Conservation (phyloP, 1,284 basidiomycete genomes). For the Marasmius fiardii region DNA sequence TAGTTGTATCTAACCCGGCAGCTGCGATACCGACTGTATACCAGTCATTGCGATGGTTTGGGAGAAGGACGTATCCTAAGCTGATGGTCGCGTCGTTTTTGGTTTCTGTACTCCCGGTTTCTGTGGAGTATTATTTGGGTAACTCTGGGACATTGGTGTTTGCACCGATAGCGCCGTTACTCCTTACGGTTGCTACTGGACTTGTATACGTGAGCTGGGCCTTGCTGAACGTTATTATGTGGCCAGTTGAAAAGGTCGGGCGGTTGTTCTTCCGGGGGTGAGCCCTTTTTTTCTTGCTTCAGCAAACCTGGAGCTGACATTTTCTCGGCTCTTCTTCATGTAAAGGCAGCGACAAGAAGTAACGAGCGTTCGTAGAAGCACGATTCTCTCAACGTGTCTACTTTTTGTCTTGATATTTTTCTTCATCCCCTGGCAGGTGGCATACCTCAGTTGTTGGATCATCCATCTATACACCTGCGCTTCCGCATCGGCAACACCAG, state of each 20-base stretch:
- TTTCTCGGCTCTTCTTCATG: too few relatives aligned
- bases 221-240: conserved; percentile 41
- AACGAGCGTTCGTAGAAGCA: conserved; percentile 36
- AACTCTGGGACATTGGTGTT: conserved; percentile 49
- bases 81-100: conserved; percentile 41
- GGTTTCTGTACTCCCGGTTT: conserved; percentile 55
- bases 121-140: conserved; percentile 53
- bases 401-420: conserved; percentile 69
- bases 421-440: conserved; percentile 87
- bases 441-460: conserved; percentile 78
- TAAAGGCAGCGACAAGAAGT: conserved; percentile 27
- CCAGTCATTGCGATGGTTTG: conserved; percentile 45
- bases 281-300: conserved; percentile 12
- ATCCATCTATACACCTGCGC: conserved; percentile 71
- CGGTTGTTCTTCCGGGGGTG: conserved; percentile 38
- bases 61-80: conserved; percentile 33
- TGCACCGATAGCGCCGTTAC: conserved; percentile 47
- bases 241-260: conserved; percentile 35
- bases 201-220: conserved; percentile 60
- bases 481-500: conserved; percentile 22
- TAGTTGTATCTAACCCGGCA: conserved; percentile 18
- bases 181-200: conserved; percentile 56
- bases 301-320: background rate
- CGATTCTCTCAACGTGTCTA: conserved; percentile 54
- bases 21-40: conserved; percentile 43